phyloP scores from a whole-genome alignment of 2,329 filamentous ascomycete genomes.

The Cadophora sp. region DNA sequence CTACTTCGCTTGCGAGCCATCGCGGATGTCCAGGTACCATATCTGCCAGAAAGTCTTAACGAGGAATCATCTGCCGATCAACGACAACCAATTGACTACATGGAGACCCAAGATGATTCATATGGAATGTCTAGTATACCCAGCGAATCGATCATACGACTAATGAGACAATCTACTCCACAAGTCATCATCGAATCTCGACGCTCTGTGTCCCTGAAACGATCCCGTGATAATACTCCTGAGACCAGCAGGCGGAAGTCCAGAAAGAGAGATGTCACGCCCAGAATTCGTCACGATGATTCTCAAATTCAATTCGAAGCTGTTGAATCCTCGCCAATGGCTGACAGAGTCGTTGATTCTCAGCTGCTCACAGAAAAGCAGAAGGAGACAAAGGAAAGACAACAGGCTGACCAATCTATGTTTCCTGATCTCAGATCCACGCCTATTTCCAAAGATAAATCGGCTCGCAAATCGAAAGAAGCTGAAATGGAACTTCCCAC shows the following conservation, averaged over 20 bases:
- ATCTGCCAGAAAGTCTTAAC: conserved; percentile 48
- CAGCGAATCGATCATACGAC: conserved; percentile 19
- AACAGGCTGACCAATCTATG: conserved; percentile 67
- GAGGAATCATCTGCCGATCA: conserved; percentile 42
- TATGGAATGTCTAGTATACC: conserved; percentile 3
- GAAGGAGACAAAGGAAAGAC: conserved; percentile 76
- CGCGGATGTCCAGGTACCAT: conserved; percentile 57
- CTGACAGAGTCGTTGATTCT: conserved; percentile 62
- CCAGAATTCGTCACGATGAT: conserved; percentile 75
- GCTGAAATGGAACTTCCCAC: conserved; percentile 37
- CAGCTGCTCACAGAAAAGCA: conserved; percentile 82
- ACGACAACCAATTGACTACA: conserved; percentile 44
- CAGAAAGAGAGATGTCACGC: conserved; percentile 48
- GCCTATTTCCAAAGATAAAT: conserved; percentile 41
- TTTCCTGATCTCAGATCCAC: conserved; percentile 73
- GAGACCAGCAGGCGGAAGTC: conserved; percentile 47
- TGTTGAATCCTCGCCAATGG: conserved; percentile 64
- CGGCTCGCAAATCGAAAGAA: conserved; percentile 26
- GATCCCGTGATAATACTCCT: conserved; percentile 38
- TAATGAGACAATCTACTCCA: conserved; percentile 32
- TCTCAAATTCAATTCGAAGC: conserved; percentile 81
- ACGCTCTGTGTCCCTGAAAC: conserved; percentile 29
- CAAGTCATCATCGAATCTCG: conserved; percentile 34
- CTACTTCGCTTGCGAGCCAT: conserved; percentile 66
- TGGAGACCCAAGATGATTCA: conserved; percentile 45